Evolutionary conservation across 2,329 filamentous ascomycete genomes (phyloP).

Genomic region (Sordariomycetes sp.): DNA sequence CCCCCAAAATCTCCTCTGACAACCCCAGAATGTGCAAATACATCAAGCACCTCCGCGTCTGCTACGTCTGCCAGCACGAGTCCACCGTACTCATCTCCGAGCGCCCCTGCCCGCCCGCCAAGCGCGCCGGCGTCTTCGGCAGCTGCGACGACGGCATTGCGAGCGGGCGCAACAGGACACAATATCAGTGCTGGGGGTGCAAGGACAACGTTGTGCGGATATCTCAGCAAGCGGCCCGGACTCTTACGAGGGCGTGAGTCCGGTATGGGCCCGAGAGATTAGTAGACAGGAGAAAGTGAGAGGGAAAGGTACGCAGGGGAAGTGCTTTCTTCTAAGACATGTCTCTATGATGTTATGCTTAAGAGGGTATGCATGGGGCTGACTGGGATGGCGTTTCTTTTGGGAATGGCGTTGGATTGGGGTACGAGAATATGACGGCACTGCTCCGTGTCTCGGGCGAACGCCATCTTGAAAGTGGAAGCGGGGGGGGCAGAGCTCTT

Average conservation of each 20-base stretch:
- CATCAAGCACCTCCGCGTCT: constrained; percentile 19
- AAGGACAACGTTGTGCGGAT: constrained; percentile 13
- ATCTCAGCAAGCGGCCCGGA: constrained; percentile 7
- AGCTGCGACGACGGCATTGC: constrained; percentile 19
- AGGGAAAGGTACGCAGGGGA: not conserved
- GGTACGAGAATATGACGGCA: not conserved
- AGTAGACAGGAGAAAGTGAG: not conserved
- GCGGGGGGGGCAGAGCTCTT: not conserved
- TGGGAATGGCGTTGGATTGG: not conserved
- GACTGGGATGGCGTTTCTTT: not conserved
- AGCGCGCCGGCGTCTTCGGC: constrained; percentile 18
- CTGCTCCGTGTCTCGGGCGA: not conserved
- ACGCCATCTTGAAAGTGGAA: not conserved
- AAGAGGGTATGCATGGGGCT: not conserved
- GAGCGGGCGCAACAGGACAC: constrained; percentile 14
- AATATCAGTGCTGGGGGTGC: constrained; percentile 21
- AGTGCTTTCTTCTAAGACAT: not conserved
- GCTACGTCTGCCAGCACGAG: constrained; percentile 17
- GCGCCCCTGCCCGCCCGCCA: constrained; percentile 15
- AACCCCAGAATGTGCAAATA: constrained; percentile 21
- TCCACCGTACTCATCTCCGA: constrained; percentile 24
- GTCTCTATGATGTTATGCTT: not conserved
- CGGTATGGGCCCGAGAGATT: not conserved
- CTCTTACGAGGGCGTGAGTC: not conserved
- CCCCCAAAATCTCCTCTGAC: not conserved